Evolutionary conservation across 768 basidiomycete species (phyloP), one percentile per base, ranked within the genome.

Genomic region (Pleurotus giganteus): DNA sequence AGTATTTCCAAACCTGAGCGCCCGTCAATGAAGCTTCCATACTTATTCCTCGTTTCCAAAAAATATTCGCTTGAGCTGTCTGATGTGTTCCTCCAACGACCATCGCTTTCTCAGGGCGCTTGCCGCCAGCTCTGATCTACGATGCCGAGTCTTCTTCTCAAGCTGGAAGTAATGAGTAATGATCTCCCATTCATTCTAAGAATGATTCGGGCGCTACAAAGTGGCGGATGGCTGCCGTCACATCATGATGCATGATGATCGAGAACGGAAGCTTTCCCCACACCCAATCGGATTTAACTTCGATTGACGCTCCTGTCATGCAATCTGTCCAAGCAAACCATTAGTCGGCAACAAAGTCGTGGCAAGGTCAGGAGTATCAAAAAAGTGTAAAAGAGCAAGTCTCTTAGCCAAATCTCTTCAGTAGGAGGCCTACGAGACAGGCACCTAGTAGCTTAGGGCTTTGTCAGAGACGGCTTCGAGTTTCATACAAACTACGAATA

Each of bases 231-330:
- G 17, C 31, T 51, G 34, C 34, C 49, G 49, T 51, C 36, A 51
- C 34, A 34, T 51, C 49, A 51, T 51, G 15, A 49, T 49, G n/a
- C 34, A 36, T 36, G 11, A 36, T n/a, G 49, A 51, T 51, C 49
- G 49, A 24, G 34, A 34, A 37, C 34, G 49, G 49, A 51, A 51
- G 49, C 49, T 51, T 51, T 51, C 46, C 46, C 46, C 46, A 47
- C 46, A 51, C 31, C 49, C 49, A 51, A 51, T 51, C 49, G 49
- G 49, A 51, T 51, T 51, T 51, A 51, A 24, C 49, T 26, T 51
- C 29, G 29, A 47, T n/a, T 28, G 17, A 27, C 39, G 29, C 24
- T 24, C n/a, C 15, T 27, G 29, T 37, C 49, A 51, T 51, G 32
- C 31, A 15, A 51, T 37, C 49, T 37, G 46, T 47, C 46, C 26